Evolutionary conservation across 1,284 basidiomycete species (phyloP), one percentile per base, ranked within the genome.

Genomic region (Apiotrichum sp.): DNA sequence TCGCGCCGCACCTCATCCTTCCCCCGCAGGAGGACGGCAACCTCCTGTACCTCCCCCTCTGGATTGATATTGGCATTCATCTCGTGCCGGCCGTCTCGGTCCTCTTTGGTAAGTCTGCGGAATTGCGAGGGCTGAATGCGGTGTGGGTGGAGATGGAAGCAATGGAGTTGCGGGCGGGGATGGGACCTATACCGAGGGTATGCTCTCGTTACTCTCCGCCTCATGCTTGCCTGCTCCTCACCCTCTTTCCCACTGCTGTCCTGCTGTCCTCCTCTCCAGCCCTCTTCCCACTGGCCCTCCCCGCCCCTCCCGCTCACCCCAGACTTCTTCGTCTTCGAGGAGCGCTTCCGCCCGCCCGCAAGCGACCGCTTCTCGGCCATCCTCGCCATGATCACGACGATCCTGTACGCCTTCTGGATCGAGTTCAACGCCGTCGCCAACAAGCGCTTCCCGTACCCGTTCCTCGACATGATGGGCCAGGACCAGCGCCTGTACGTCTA

Each of bases 381-480:
- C 3, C 65, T 83, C 29, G 74, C 81, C 1, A 49, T 75, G 9
- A 31, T 75, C 0, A 81, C 79, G 58, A 78, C 82, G 1, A 16
- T 80, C 4, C 80, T 80, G 71, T 90, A 90, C 65, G 77, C 77
- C 0, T 71, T 69, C 8, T 88, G 86, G 82, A 83, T 84, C 7
- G 88, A 91, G 65, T 81, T 83, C 61, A 86, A 83, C 63, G 84
- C 85, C 0, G 73, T 65, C 6, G 79, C 77, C 66, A 86, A 67
- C 55, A 82, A 82, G n/a, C 71, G 68, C 3, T 90, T 89, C 73
- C 87, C 88, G 16, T 90, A 90, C 73, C 88, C 88, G 0, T 90
- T 90, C 78, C 77, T 91, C 57, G 86, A 83, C 0, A 65, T 84
- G 33, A 84, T 80, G 66, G 73, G 81, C 0, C 75, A 83, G 13